phyloP scores from a whole-genome alignment of 805 yeast species.

The Ogataea haglerorum region DNA sequence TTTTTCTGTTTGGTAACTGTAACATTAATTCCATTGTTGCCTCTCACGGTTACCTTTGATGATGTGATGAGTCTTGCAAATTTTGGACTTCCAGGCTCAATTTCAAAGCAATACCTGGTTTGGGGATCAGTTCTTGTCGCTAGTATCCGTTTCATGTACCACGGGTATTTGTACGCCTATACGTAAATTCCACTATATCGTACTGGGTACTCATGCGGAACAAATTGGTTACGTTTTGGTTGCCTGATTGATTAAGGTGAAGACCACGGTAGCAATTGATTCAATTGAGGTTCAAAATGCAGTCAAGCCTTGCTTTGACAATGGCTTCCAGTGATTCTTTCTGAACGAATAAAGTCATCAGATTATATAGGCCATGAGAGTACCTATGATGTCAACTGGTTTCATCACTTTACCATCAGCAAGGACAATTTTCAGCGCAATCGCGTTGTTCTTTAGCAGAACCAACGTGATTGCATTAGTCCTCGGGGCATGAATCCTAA shows the following conservation, averaged over 20 bases:
- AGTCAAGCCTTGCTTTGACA: constrained; percentile 50
- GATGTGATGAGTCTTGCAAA: constrained; percentile 42
- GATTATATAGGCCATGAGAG: too few relatives aligned
- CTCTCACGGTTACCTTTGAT: constrained; percentile 49
- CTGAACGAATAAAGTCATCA: constrained; percentile 73
- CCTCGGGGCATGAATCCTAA: constrained; percentile 76
- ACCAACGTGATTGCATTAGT: constrained; percentile 74
- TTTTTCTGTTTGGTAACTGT: constrained; percentile 61
- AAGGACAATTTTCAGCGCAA: constrained; percentile 66
- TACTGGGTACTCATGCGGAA: too few relatives aligned
- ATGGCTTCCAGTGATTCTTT: constrained; percentile 78
- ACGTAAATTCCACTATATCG: constrained; percentile 74
- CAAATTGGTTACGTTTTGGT: too few relatives aligned
- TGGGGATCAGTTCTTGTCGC: constrained; percentile 30
- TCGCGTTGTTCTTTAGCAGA: constrained; percentile 73
- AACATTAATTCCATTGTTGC: constrained; percentile 52
- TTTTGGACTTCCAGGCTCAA: constrained; percentile 44
- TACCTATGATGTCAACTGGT: too few relatives aligned
- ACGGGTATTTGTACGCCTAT: constrained; percentile 66
- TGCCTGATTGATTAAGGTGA: too few relatives aligned
- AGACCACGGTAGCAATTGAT: too few relatives aligned
- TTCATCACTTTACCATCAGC: constrained; percentile 78
- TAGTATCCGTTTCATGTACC: constrained; percentile 46
- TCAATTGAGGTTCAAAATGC: too few relatives aligned
- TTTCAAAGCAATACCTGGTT: constrained; percentile 51